phyloP scores from a whole-genome alignment of 2,329 filamentous ascomycete species.

The Raffaelea ambrosiae region DNA sequence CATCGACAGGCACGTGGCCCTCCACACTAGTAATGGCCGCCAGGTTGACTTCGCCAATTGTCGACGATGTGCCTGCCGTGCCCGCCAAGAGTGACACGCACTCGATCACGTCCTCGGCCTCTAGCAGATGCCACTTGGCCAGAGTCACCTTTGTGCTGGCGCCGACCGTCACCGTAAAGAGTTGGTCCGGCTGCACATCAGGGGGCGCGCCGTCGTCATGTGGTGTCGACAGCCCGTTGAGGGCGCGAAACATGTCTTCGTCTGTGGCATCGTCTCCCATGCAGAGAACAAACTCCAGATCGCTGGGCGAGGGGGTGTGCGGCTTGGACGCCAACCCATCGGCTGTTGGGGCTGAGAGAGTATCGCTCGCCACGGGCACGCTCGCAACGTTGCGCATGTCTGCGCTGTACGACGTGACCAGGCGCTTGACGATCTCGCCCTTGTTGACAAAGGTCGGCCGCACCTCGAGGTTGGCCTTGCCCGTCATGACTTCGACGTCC shows the following conservation, averaged over 20 bases:
- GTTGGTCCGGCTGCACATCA: constrained; percentile 52
- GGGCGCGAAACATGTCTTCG: constrained; percentile 89
- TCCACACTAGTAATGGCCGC: constrained; percentile 45
- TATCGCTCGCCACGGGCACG: constrained; percentile 1
- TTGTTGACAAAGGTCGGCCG: constrained; percentile 98
- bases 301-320: constrained; percentile 29
- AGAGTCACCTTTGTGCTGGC: constrained; percentile 87
- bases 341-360: constrained; percentile 15
- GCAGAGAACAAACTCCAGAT: constrained; percentile 81
- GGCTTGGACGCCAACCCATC: constrained; percentile 23
- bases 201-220: constrained; percentile 28
- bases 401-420: constrained; percentile 65
- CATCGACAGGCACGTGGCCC: constrained; percentile 42
- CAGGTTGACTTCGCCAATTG: constrained; percentile 46
- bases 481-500: constrained; percentile 93
- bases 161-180: constrained; percentile 88
- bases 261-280: constrained; percentile 95
- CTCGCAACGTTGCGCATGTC: constrained; percentile 23
- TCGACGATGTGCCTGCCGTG: constrained; percentile 22
- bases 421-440: constrained; percentile 81
- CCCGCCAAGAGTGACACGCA: constrained; percentile 48
- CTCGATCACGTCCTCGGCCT: constrained; percentile 81
- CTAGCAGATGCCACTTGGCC: constrained; percentile 81
- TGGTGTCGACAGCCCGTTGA: constrained; percentile 46
- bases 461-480: constrained; percentile 94